phyloP scores from a whole-genome alignment of 108 stramenopile species.

The Epithemia pelagica region DNA sequence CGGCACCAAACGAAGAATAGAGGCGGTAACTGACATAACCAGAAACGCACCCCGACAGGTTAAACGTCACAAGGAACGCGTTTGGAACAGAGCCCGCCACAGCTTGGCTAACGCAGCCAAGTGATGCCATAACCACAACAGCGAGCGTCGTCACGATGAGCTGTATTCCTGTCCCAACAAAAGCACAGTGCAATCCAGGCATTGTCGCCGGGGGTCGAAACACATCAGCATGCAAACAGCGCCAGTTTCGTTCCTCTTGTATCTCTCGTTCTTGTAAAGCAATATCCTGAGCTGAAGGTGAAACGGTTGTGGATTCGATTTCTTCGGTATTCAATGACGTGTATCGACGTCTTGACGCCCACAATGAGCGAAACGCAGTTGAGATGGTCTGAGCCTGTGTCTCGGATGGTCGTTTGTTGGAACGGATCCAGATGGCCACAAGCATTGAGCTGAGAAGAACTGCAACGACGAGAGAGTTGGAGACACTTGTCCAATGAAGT shows the following conservation, averaged over 20 bases:
- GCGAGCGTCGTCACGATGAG: conserved; percentile 50
- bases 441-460: conserved; percentile 48
- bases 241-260: conserved; percentile 91
- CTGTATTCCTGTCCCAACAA: conserved; percentile 80
- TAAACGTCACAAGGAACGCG: conserved; percentile 85
- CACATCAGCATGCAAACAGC: conserved; percentile 81
- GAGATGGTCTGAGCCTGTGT: conserved; percentile 29
- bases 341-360: conserved; percentile 24
- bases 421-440: conserved; percentile 9
- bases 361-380: background rate
- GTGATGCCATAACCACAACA: conserved; percentile 74
- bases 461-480: conserved; percentile 80
- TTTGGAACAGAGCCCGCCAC: conserved; percentile 85
- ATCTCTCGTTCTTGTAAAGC: conserved; percentile 54
- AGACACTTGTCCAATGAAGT: conserved; percentile 82
- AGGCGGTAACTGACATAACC: conserved; percentile 81
- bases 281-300: conserved; percentile 22
- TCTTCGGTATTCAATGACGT: conserved; percentile 67
- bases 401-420: conserved; percentile 48
- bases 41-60: conserved; percentile 78
- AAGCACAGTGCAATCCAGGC: conserved; percentile 69
- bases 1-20: conserved; percentile 92
- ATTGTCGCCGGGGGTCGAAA: conserved; percentile 74
- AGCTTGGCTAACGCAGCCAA: conserved; percentile 85
- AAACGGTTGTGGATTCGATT: background rate